Evolutionary conservation across 2,329 filamentous ascomycete species (phyloP).

Genomic region (Aspergillus tamarii): DNA sequence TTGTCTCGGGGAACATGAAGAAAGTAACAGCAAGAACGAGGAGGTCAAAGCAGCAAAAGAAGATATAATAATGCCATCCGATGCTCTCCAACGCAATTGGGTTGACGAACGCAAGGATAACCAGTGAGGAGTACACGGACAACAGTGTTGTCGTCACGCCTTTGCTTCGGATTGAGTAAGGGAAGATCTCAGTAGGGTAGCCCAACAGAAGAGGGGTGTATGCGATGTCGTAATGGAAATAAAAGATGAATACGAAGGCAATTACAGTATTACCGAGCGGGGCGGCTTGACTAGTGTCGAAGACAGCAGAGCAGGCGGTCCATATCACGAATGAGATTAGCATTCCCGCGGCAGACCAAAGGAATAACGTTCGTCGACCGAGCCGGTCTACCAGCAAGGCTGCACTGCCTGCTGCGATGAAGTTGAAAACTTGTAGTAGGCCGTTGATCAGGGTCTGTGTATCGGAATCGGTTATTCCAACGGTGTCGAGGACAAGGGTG

Average conservation of each 20-base stretch:
- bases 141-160: slow-evolving; percentile 31
- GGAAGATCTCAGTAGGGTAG: slow-evolving; percentile 63
- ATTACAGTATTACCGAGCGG: slow-evolving; percentile 45
- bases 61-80: slow-evolving; percentile 40
- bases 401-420: slow-evolving; percentile 21
- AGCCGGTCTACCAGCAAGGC: slow-evolving; percentile 28
- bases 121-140: slow-evolving; percentile 27
- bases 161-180: slow-evolving; percentile 56
- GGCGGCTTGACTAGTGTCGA: slow-evolving; percentile 19
- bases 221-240: slow-evolving; percentile 63
- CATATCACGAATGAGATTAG: slow-evolving; percentile 27
- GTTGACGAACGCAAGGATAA: slow-evolving; percentile 36
- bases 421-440: slow-evolving; percentile 30
- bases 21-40: slow-evolving; percentile 26
- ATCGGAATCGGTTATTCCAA: slow-evolving; percentile 39
- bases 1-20: slow-evolving; percentile 35
- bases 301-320: slow-evolving; percentile 26
- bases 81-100: slow-evolving; percentile 38
- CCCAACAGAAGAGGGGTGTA: slow-evolving; percentile 60
- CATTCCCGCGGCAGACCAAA: slow-evolving; percentile 29
- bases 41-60: slow-evolving; percentile 35
- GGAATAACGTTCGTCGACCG: slow-evolving; percentile 27
- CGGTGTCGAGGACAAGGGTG: slow-evolving; percentile 38
- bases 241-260: slow-evolving; percentile 63
- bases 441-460: slow-evolving; percentile 46